Conservation (phyloP, 768 basidiomycete species). For the Trametes cingulata region DNA sequence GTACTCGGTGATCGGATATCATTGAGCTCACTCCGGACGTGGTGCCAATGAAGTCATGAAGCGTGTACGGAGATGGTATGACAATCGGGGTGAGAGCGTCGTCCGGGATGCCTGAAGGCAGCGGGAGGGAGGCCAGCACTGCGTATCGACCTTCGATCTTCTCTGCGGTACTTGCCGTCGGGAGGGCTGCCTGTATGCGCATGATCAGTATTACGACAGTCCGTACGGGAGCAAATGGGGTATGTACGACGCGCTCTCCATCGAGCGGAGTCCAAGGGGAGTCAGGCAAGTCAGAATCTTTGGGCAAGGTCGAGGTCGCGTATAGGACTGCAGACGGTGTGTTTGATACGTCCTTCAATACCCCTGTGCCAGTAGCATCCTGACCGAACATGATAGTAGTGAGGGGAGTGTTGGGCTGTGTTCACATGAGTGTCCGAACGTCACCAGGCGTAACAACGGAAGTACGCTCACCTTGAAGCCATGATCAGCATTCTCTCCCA, state of each 20-base stretch:
- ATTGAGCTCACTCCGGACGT: conserved; percentile 51
- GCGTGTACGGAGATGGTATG: conserved; percentile 60
- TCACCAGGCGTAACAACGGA: neutral
- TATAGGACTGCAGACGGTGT: neutral
- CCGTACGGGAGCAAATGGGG: neutral
- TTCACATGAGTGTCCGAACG: neutral
- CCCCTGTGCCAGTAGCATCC: neutral
- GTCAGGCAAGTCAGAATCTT: neutral
- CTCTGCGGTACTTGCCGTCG: conserved; percentile 34
- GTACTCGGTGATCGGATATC: neutral
- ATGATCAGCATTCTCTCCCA: neutral
- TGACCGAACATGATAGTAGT: neutral
- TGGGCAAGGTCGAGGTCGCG: neutral
- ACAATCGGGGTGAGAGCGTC: conserved; percentile 68
- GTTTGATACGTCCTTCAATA: conserved; percentile 3
- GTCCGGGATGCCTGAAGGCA: conserved; percentile 64
- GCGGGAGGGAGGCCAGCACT: conserved; percentile 57
- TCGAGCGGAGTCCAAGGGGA: conserved; percentile 9
- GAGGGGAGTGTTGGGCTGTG: too few relatives aligned
- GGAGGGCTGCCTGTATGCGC: conserved; percentile 1
- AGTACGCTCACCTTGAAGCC: neutral
- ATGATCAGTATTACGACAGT: neutral
- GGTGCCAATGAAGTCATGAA: conserved; percentile 69
- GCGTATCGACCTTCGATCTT: conserved; percentile 55
- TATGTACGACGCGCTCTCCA: conserved; percentile 4